Evolutionary conservation across 257 asterid species (phyloP).

Genomic region (Linderniella brevidens): DNA sequence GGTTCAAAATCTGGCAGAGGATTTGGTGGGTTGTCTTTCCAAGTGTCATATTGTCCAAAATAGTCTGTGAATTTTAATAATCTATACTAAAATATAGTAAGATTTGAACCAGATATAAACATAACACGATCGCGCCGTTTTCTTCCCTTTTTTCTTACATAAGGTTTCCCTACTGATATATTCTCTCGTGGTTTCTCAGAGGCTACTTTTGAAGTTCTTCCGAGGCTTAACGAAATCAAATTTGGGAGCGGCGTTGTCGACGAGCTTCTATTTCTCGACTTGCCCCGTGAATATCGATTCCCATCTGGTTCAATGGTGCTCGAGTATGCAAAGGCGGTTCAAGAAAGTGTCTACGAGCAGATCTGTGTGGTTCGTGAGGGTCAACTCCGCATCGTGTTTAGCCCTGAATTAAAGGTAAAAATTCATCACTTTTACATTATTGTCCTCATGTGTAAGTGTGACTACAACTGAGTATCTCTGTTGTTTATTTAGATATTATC

Average conservation of each 20-base stretch:
- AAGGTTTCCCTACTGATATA: background rate
- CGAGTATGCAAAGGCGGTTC: slow-evolving; percentile 90
- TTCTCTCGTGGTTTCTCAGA: slow-evolving; percentile 28
- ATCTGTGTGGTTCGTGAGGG: slow-evolving; percentile 98
- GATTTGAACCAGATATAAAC: too few species aligned
- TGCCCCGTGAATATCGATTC: slow-evolving; percentile 79
- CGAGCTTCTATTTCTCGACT: slow-evolving; percentile 86
- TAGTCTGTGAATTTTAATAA: background rate
- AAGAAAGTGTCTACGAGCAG: slow-evolving; percentile 93
- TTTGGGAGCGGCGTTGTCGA: slow-evolving; percentile 82
- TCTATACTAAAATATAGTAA: too few species aligned
- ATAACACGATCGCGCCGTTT: too few species aligned
- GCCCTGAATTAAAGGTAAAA: slow-evolving; percentile 82
- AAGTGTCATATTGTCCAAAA: slow-evolving; percentile 5
- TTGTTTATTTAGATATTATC: slow-evolving; percentile 57
- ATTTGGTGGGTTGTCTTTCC: slow-evolving; percentile 47
- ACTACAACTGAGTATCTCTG: slow-evolving; percentile 5
- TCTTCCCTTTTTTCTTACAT: slow-evolving; percentile 4
- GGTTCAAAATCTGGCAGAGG: slow-evolving; percentile 95
- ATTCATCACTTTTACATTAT: background rate
- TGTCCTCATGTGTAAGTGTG: slow-evolving; percentile 3
- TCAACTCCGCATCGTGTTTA: slow-evolving; percentile 83
- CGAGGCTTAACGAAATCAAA: slow-evolving; percentile 89
- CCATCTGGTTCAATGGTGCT: slow-evolving; percentile 87
- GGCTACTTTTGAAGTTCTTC: slow-evolving; percentile 96